Conservation (phyloP, 495 filamentous ascomycete genomes). For the Tirmania nivea region DNA sequence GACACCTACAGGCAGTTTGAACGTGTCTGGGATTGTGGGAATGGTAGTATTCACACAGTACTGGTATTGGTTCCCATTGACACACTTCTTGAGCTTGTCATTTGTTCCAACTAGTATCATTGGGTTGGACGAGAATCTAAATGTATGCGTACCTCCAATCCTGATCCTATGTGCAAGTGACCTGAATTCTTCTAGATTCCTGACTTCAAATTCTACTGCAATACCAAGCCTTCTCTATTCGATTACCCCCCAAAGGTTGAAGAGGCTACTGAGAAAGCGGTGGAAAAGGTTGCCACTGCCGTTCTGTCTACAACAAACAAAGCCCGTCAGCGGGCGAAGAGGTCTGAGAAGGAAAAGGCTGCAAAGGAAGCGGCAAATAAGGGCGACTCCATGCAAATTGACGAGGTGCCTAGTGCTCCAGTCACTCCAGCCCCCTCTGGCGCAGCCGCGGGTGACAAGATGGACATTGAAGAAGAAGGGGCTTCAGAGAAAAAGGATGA, state of each 20-base stretch:
- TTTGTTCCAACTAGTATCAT: conserved; percentile 91
- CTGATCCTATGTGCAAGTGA: neutral
- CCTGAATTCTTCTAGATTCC: conserved; percentile 36
- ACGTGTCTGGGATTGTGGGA: conserved; percentile 91
- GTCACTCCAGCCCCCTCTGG: conserved; percentile 39
- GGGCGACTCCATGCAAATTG: conserved; percentile 74
- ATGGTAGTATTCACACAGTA: conserved; percentile 98
- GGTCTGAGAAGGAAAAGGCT: conserved; percentile 38
- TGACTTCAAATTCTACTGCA: conserved; percentile 89
- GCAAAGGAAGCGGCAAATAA: conserved; percentile 42
- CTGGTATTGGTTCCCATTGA: conserved; percentile 99
- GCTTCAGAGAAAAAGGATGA: conserved; percentile 38
- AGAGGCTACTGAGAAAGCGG: conserved; percentile 77
- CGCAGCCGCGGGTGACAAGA: conserved; percentile 44
- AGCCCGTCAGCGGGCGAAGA: conserved; percentile 72
- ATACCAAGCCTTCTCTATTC: conserved; percentile 82
- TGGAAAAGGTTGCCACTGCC: conserved; percentile 84
- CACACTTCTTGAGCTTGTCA: conserved; percentile 85
- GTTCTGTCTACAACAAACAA: conserved; percentile 92
- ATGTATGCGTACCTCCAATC: conserved; percentile 5
- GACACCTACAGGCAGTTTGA: conserved; percentile 92
- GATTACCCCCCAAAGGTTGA: conserved; percentile 96
- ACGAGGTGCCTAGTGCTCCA: conserved; percentile 49
- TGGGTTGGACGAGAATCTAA: conserved; percentile 76
- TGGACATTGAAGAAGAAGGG: conserved; percentile 63